Base-by-base conservation (phyloP, 371 early-diverging fungal genomes). In the Mortierella sp. region DNA sequence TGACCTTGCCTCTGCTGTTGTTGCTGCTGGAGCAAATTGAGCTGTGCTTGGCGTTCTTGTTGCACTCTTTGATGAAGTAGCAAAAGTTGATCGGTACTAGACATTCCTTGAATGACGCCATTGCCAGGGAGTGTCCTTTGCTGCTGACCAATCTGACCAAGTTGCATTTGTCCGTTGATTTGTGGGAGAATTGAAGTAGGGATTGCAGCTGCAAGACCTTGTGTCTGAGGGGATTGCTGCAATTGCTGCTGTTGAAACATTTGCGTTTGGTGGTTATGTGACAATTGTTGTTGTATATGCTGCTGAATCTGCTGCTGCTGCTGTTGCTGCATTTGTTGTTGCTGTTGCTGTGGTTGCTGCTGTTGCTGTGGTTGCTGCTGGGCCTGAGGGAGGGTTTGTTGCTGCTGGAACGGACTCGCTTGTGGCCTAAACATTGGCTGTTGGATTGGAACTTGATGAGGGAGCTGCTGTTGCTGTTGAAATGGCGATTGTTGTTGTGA, bases 191-290 rank as follows among this genome's bases (percentile, higher is more conserved):
- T 53, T 10, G 64, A 26, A 3, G 58, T 32, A 7, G 73, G 42
- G 1, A 63, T 61, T 7, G 73, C 62, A 31, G 63, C 58, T 0
- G 68, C 34, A 19, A 74, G 37, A 15, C 61, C 64, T 17, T 67
- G 74, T 8, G 57, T 34, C 35, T 75, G 76, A 35, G 63, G 64
- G 1, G 69, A 67, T 34, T 66, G 67, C 26, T 73, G 74, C 19
- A 51, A n/a, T n/a, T n/a, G 47, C 10, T 62, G 72, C 29, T 72
- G 72, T 10, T 61, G 65, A 4, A 61, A 56, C 35, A 57, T 6
- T 29, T 73, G 66, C 0, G 45, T 56, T 43, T 71, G 73, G 29
- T 69, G 59, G 7, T 65, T 59, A 13, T 57, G 60, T 5, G 59
- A 60, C 22, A 63, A 64, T 8, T 75, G 68, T 15, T 70, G 67